A percentile compares a stretch with the other conserved stretches of the same genome.
phyloP scores from a whole-genome alignment of 2,329 filamentous ascomycete species.

The Lizonia empirigonia region DNA sequence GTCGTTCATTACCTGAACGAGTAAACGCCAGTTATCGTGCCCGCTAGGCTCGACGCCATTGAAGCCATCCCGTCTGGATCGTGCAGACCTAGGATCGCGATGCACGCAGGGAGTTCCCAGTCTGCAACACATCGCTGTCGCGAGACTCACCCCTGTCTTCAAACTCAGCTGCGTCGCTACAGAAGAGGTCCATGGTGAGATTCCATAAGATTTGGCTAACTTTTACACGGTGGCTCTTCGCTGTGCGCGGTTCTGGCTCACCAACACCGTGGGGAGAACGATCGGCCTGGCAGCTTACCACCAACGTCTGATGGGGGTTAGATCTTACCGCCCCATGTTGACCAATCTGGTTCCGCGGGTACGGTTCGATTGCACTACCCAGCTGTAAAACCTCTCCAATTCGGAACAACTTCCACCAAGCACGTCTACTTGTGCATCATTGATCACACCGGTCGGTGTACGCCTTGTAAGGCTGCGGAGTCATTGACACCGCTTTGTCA shows the following conservation, averaged over 20 bases:
- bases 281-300: constrained; percentile 1
- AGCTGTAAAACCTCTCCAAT: constrained; percentile 10
- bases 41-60: constrained; percentile 40
- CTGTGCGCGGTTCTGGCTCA: constrained; percentile 26
- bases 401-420: not conserved
- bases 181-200: constrained; percentile 7
- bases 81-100: constrained; percentile 37
- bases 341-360: constrained; percentile 4
- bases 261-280: not conserved
- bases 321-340: not conserved
- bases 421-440: constrained; percentile 2
- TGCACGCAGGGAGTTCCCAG: constrained; percentile 36
- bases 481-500: not conserved
- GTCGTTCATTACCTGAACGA: constrained; percentile 35
- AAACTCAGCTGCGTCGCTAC: constrained; percentile 22
- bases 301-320: constrained; percentile 15
- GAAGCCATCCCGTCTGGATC: constrained; percentile 44
- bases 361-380: constrained; percentile 2
- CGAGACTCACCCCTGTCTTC: constrained; percentile 17
- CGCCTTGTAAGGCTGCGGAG: constrained; percentile 1
- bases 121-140: constrained; percentile 17
- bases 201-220: constrained; percentile 8
- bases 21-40: constrained; percentile 35
- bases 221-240: constrained; percentile 14
- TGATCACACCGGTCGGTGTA: not conserved